phyloP scores from a whole-genome alignment of 805 yeast genomes.

The Candida gorgasii region DNA sequence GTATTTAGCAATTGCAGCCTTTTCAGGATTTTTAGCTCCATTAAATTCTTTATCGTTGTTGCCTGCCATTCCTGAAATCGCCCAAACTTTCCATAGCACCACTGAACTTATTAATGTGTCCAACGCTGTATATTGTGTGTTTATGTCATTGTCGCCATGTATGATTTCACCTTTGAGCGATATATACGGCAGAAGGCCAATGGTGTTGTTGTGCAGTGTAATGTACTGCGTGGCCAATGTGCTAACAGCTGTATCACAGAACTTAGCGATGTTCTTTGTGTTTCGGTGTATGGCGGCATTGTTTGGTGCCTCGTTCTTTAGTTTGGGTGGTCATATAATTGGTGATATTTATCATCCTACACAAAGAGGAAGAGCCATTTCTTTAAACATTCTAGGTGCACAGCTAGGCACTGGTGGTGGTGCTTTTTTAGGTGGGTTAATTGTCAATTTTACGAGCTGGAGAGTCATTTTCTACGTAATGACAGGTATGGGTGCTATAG shows the following conservation, averaged over 20 bases:
- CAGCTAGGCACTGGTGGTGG: constrained; percentile 58
- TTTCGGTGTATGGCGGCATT: constrained; percentile 53
- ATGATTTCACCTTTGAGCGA: constrained; percentile 51
- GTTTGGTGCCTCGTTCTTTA: constrained; percentile 56
- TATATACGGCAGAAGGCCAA: constrained; percentile 50
- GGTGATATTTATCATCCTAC: constrained; percentile 53
- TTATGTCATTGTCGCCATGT: constrained; percentile 57
- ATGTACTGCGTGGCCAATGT: constrained; percentile 23
- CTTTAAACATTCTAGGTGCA: constrained; percentile 49
- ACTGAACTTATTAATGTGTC: constrained; percentile 49
- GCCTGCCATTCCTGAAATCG: constrained; percentile 55
- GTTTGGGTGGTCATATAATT: constrained; percentile 52
- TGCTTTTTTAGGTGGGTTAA: constrained; percentile 53
- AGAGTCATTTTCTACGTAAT: constrained; percentile 53
- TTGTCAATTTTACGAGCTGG: constrained; percentile 54
- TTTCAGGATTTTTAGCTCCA: constrained; percentile 46
- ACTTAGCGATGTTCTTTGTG: constrained; percentile 55
- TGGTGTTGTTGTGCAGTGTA: constrained; percentile 43
- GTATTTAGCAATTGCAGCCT: constrained; percentile 19
- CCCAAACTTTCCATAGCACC: constrained; percentile 46
- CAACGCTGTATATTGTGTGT: constrained; percentile 50
- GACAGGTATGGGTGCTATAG: constrained; percentile 43
- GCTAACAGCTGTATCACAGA: constrained; percentile 48
- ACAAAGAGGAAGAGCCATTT: constrained; percentile 53
- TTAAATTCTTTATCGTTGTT: constrained; percentile 45